phyloP scores from a whole-genome alignment of 2,329 filamentous ascomycete species.

The Fusarium sp. region DNA sequence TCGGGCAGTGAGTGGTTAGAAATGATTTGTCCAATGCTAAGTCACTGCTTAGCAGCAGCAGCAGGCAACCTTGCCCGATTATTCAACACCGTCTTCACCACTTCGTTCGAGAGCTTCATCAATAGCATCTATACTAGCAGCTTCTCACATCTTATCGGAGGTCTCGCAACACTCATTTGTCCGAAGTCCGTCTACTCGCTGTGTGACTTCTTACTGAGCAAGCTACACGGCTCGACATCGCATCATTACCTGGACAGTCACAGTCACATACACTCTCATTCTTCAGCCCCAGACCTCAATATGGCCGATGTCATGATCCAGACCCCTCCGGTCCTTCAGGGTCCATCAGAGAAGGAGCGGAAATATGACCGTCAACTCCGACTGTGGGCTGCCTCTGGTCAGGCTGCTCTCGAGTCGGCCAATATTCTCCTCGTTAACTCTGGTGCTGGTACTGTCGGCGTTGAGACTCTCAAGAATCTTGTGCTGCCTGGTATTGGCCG shows the following conservation, averaged over 20 bases:
- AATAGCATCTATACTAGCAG: conserved; percentile 4
- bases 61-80: conserved; percentile 7
- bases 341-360: conserved; percentile 71
- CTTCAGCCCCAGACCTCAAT: conserved; percentile 16
- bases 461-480: conserved; percentile 97
- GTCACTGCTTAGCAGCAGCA: not conserved
- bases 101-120: conserved; percentile 1
- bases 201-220: not conserved
- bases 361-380: conserved; percentile 97
- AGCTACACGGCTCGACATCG: not conserved
- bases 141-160: conserved; percentile 5
- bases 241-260: conserved; percentile 8
- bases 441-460: conserved; percentile 84
- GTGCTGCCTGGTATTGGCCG: conserved; percentile 91
- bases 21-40: conserved; percentile 1
- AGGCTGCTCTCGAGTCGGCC: conserved; percentile 88
- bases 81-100: conserved; percentile 19
- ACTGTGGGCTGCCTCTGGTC: conserved; percentile 92
- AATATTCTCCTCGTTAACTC: conserved; percentile 93
- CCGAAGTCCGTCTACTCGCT: not conserved
- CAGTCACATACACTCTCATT: not conserved
- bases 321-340: conserved; percentile 55
- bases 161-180: conserved; percentile 20
- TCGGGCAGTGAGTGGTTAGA: not conserved
- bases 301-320: conserved; percentile 50